A percentile compares a stretch with the other conserved stretches of the same genome.
Conservation (phyloP, 73 alveolate species). For the Paramecium biaurelia region DNA sequence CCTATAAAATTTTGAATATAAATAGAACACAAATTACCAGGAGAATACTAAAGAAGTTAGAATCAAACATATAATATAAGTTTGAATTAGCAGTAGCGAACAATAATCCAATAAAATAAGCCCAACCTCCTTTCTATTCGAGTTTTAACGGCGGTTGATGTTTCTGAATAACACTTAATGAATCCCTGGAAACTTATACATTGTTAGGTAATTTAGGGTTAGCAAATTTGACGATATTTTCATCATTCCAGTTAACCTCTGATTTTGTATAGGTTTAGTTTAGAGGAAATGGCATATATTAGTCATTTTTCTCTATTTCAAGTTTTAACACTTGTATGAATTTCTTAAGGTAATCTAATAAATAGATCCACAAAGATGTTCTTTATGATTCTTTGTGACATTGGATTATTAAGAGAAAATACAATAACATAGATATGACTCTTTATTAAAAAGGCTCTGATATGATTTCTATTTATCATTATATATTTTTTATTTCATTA, state of each 20-base stretch:
- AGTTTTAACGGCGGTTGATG: not conserved
- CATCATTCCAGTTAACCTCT: not conserved
- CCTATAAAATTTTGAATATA: not conserved
- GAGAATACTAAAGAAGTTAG: too few relatives aligned
- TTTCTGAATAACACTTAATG: not conserved
- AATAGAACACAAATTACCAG: too few relatives aligned
- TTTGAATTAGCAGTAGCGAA: not conserved
- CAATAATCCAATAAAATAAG: not conserved
- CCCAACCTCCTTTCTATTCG: not conserved
- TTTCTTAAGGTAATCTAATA: not conserved
- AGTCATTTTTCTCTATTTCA: not conserved
- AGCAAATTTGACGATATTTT: not conserved
- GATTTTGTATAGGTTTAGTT: not conserved
- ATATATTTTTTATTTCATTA: slow-evolving; percentile 28
- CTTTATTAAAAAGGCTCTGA: not conserved
- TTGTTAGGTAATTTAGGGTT: not conserved
- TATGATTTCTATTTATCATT: not conserved
- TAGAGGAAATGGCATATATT: not conserved
- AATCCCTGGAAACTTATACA: not conserved
- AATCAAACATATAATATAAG: too few relatives aligned
- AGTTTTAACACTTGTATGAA: not conserved
- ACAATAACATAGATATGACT: not conserved
- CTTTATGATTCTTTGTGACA: slow-evolving; percentile 27
- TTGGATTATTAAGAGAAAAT: not conserved
- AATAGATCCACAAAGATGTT: not conserved